A percentile compares a stretch with the other conserved stretches of the same genome.
phyloP scores from a whole-genome alignment of 306 rosid genomes.

The Crotalaria pallida region DNA sequence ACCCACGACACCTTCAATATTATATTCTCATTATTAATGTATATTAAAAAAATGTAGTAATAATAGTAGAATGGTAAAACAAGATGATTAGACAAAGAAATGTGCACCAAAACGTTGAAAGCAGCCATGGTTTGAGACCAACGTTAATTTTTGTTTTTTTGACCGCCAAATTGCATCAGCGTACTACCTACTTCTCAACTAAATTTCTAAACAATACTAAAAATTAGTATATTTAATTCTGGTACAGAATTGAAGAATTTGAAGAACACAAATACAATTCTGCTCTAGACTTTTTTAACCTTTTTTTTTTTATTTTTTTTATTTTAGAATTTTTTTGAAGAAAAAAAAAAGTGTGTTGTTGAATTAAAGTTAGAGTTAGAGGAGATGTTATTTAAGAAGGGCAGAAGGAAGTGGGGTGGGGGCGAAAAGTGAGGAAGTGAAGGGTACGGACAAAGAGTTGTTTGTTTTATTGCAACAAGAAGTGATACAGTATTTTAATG shows the following conservation, averaged over 20 bases:
- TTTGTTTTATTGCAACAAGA: not conserved
- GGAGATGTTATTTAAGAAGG: constrained; percentile 23
- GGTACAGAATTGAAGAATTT: not conserved
- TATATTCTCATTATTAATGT: not conserved
- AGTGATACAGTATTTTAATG: too few species aligned
- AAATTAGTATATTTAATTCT: not conserved
- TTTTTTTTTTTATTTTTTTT: not conserved
- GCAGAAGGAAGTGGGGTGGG: constrained; percentile 40
- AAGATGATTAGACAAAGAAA: constrained; percentile 40
- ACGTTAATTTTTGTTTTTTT: constrained; percentile 18
- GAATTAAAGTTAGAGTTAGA: constrained; percentile 4
- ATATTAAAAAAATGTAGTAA: not conserved
- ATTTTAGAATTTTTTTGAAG: too few species aligned
- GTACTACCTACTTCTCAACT: constrained; percentile 56
- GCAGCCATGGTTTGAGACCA: constrained; percentile 28
- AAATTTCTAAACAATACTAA: constrained; percentile 6
- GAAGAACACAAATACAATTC: not conserved
- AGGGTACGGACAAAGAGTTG: not conserved
- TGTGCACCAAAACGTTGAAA: constrained; percentile 45
- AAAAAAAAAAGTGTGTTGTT: not conserved
- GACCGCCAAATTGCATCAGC: constrained; percentile 30
- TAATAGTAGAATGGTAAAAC: constrained; percentile 6
- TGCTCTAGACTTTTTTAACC: not conserved
- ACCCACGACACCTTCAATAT: not conserved
- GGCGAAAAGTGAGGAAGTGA: constrained; percentile 27